Percentiles rank a stretch among this genome's conserved stretches.
Conservation (phyloP, 305 asterid species). For the Solanum hybrid region DNA sequence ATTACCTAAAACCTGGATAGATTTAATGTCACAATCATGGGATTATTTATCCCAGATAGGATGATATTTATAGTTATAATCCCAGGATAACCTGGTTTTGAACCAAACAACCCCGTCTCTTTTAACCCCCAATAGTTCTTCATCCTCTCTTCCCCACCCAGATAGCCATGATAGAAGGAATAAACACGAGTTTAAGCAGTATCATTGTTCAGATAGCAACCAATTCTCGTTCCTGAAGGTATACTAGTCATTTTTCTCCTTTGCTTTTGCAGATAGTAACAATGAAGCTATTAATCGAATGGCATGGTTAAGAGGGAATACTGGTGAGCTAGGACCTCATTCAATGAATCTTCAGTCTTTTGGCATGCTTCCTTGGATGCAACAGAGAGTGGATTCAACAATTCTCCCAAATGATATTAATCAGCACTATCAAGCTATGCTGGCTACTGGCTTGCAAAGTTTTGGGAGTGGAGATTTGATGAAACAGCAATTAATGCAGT, state of each 20-base stretch:
- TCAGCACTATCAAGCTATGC: constrained; percentile 79
- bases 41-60: neutral
- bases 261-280: constrained; percentile 39
- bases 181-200: neutral
- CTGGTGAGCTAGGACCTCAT: constrained; percentile 60
- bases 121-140: neutral
- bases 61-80: neutral
- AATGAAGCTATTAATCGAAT: constrained; percentile 58
- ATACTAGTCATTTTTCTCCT: neutral
- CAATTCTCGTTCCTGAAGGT: neutral
- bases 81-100: neutral
- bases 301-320: constrained; percentile 84
- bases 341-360: constrained; percentile 56
- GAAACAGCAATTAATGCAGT: constrained; percentile 58
- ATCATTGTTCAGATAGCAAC: neutral
- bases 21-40: neutral
- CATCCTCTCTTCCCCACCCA: neutral
- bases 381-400: constrained; percentile 66
- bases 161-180: neutral
- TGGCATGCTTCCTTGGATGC: constrained; percentile 80
- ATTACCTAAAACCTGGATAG: neutral
- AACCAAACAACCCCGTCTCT: neutral
- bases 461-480: constrained; percentile 49
- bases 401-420: constrained; percentile 52
- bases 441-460: constrained; percentile 62